Percentiles rank a stretch among this genome's conserved stretches.
phyloP scores from a whole-genome alignment of 2,329 filamentous ascomycete species.

The Triangularia setosa region DNA sequence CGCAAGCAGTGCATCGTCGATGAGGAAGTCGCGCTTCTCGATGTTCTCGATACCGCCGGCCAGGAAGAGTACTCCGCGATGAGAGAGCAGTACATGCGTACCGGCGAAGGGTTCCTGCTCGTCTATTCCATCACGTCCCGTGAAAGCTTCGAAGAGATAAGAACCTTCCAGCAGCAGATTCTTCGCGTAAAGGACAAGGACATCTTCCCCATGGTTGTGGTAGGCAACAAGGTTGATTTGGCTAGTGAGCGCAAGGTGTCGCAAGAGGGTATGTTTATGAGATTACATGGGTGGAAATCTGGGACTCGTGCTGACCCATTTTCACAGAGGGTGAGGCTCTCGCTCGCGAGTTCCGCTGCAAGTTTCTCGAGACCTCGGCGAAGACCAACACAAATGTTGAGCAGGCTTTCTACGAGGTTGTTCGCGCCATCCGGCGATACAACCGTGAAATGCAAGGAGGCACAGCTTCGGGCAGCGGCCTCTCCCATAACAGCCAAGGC shows the following conservation, averaged over 20 bases:
- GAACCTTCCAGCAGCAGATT: conserved; percentile 98
- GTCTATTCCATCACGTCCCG: conserved; percentile 98
- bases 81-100: conserved; percentile 99
- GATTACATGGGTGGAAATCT: conserved; percentile 6
- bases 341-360: conserved; percentile 86
- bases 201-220: conserved; percentile 98
- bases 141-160: conserved; percentile 97
- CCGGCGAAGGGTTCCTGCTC: conserved; percentile 93
- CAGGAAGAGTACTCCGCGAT: conserved; percentile 99
- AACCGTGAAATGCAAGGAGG: conserved; percentile 97
- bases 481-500: conserved; percentile 58
- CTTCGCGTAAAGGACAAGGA: conserved; percentile 98
- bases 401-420: conserved; percentile 97
- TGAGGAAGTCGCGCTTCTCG: conserved; percentile 93
- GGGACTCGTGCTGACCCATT: conserved; percentile 10
- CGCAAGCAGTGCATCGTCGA: conserved; percentile 99
- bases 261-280: conserved; percentile 72
- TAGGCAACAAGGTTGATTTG: conserved; percentile 99
- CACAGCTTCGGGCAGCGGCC: conserved; percentile 65
- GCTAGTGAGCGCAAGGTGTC: conserved; percentile 88
- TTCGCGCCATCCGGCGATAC: conserved; percentile 94
- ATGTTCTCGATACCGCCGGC: conserved; percentile 95
- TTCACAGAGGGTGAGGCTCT: conserved; percentile 82
- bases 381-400: conserved; percentile 98
- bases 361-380: conserved; percentile 98